Percentiles rank a stretch among this genome's conserved stretches.
Evolutionary conservation across 2,329 filamentous ascomycete genomes (phyloP).

Genomic region (Emydomyces testavorans): DNA sequence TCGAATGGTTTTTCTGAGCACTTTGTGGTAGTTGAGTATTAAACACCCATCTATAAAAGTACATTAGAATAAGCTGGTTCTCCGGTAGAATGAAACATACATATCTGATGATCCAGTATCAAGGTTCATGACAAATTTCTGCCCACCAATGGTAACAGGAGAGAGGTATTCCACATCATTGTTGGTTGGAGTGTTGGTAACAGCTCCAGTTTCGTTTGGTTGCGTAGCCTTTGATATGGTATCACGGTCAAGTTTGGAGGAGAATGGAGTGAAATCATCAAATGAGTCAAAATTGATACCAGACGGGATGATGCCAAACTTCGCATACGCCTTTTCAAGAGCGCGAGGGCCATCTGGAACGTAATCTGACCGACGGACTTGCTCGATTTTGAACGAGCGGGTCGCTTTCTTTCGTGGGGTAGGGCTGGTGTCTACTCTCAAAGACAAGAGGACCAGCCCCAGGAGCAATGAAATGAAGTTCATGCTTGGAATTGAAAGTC

Average conservation of each 20-base stretch:
- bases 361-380: constrained; percentile 46
- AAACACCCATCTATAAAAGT: constrained; percentile 54
- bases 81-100: constrained; percentile 30
- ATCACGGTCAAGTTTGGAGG: constrained; percentile 19
- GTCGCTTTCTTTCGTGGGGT: constrained; percentile 20
- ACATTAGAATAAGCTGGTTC: not conserved
- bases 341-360: constrained; percentile 49
- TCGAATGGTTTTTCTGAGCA: constrained; percentile 41
- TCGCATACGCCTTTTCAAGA: constrained; percentile 55
- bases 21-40: constrained; percentile 45
- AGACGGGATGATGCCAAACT: constrained; percentile 48
- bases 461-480: constrained; percentile 18
- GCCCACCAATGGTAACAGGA: constrained; percentile 57
- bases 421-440: constrained; percentile 21
- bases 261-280: constrained; percentile 26
- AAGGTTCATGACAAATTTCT: constrained; percentile 58
- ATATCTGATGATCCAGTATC: constrained; percentile 66
- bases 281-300: constrained; percentile 31
- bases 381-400: constrained; percentile 50
- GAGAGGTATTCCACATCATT: constrained; percentile 60
- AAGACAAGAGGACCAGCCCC: constrained; percentile 23
- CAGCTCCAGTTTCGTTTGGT: constrained; percentile 41
- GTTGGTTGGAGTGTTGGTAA: constrained; percentile 52
- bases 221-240: constrained; percentile 20
- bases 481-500: constrained; percentile 10